Base-by-base conservation (phyloP, 345 rosid genomes). In the Aegle marmelos region DNA sequence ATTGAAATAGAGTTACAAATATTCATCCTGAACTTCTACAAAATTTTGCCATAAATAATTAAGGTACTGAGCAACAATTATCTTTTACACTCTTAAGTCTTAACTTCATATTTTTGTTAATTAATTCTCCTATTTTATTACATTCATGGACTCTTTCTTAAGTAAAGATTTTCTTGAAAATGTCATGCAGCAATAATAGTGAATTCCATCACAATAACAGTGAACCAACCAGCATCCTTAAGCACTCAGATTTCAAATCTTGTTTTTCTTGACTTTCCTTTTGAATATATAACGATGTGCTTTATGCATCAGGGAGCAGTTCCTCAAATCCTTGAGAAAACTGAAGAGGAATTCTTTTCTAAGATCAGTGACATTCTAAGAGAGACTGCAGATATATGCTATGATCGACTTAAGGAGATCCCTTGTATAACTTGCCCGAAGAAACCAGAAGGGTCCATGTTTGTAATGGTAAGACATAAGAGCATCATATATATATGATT, bases 361-460 rank as follows among this genome's bases (percentile, higher is more conserved):
- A 91, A 82, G 61, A 86, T 87, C 66, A 79, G 79, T 36, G 45
- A 61, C 83, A 75, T 81, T 39, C 81, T 91, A 33, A 87, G 85
- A 76, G 86, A 85, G 64, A 74, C 84, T 72, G 93, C 91, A 28
- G 91, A 83, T 71, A 61, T 87, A 70, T 86, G 88, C 68, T 87
- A 82, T 31, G 85, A 83, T 56, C 80, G 48, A 76, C 86, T 95
- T 27, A 73, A 85, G 76, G 94, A 90, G 62, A 91, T 93, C 7
- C 89, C 93, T 36, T 90, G 87, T 75, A 77, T 91, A 72, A 84
- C 86, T 19, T 91, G 93, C 81, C 86, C 88, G 27, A 80, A 58
- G 28, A 91, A 87, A 83, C 95, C 92, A 2, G 93, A 93, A 77
- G 92, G 91, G 56, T 89, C 92, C 72, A 91, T 91, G 89, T 91